Evolutionary conservation across 148 eudicot genomes (phyloP).

Genomic region (Heliosperma pusillum): DNA sequence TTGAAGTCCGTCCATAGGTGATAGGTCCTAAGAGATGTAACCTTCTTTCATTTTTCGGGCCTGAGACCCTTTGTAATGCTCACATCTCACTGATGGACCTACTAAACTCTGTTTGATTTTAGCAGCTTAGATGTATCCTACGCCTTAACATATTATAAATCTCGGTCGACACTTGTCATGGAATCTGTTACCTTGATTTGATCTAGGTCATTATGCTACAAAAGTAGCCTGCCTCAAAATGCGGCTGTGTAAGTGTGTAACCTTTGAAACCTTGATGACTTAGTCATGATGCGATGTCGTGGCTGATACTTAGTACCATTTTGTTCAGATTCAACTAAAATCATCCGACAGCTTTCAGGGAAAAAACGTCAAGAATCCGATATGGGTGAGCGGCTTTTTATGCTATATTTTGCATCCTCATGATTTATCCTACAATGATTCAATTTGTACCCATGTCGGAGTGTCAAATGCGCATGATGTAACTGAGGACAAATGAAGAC

Average conservation of each 20-base stretch:
- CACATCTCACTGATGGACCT: not conserved
- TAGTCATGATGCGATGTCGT: not conserved
- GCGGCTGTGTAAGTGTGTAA: not conserved
- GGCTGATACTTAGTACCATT: not conserved
- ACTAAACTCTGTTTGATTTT: not conserved
- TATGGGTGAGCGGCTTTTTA: no score
- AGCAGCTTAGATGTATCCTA: not conserved
- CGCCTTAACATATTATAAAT: not conserved
- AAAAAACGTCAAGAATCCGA: no score
- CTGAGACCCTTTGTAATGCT: not conserved
- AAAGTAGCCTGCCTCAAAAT: not conserved
- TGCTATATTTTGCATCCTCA: no score
- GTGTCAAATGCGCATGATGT: not conserved
- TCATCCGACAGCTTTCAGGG: no score
- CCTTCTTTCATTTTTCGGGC: no score
- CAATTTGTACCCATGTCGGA: no score
- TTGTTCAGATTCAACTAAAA: not conserved
- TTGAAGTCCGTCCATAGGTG: no score
- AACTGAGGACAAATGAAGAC: not conserved
- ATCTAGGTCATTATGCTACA: not conserved
- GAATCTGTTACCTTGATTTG: not conserved
- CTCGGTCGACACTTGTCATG: not conserved
- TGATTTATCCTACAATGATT: no score
- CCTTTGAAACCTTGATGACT: not conserved
- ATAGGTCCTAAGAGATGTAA: no score